Base-by-base conservation (phyloP, 108 stramenopile genomes). In the Nitzschia sp. region DNA sequence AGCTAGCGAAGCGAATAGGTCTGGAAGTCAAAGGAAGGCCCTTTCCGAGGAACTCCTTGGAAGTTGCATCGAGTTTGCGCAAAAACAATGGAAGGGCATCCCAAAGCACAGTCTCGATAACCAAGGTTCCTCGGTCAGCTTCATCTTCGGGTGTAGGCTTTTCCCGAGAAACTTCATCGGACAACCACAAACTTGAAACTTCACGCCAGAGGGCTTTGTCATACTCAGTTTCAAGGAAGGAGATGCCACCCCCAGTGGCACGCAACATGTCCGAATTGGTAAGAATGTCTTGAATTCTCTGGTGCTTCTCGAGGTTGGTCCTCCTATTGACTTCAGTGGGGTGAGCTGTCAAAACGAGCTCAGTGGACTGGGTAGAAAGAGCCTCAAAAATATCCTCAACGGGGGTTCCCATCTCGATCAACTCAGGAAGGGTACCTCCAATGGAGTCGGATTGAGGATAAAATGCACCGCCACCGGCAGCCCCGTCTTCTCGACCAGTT, bases 291-390 rank as follows among this genome's bases (percentile, higher is more conserved):
- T 89, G 88, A 10, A 94, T 73, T 3, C 88, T 74, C 1, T 79
- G 57, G 26, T 94, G 88, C 65, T 94, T 94, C 51, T 88, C 82
- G 26, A 97, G 76, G 55, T 95, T 76, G 0, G 96, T 96, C 39
- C 96, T 84, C 20, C 97, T 91, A 78, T 98, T 97, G 55, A 98
- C 94, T 83, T 98, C 96, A 20, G 97, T 97, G 3, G 97, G 97
- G 60, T 98, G 97, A 10, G 97, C 97, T 14, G 97, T 98, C 51
- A 98, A 73, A 9, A 98, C 96, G 17, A 97, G 75, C 66, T 98
- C 97, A 8, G 93, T 89, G 51, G 82, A 77, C 64, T 98, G 97
- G 19, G 53, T 80, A 52, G 80, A 67, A 10, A 98, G 65, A 14
- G 90, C 80, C 17, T 95, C 77, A 72, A 63, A 92, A 24, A 96